A percentile compares a stretch with the other conserved stretches of the same genome.
Evolutionary conservation across 129 eudicot genomes (phyloP).

Genomic region (Artemisia tridentata): DNA sequence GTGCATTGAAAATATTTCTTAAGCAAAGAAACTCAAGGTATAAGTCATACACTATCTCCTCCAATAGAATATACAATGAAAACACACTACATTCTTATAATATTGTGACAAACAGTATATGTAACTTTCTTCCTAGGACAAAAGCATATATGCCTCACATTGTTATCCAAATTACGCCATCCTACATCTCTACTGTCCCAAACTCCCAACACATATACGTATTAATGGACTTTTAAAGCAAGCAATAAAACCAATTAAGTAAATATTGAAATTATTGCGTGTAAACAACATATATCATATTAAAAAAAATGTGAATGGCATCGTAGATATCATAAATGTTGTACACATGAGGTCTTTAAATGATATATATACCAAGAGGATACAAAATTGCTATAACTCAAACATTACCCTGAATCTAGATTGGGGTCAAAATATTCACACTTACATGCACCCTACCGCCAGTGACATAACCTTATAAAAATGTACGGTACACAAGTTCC

Average conservation of each 20-base stretch:
- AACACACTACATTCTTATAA: background rate
- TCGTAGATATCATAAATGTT: background rate
- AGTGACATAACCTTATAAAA: background rate
- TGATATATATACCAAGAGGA: slow-evolving; percentile 1
- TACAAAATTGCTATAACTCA: background rate
- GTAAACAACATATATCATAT: background rate
- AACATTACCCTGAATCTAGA: no score
- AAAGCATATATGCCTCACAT: background rate
- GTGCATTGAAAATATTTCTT: slow-evolving; percentile 73
- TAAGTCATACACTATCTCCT: slow-evolving; percentile 8
- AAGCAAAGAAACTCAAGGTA: slow-evolving; percentile 18
- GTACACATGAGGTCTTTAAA: slow-evolving; percentile 4
- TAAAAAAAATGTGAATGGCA: background rate
- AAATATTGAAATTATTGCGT: background rate
- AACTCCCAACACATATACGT: no score
- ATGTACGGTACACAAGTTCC: no score
- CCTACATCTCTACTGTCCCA: no score
- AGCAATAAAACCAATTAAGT: no score
- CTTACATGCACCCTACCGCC: background rate
- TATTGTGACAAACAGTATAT: background rate
- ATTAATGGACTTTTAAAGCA: no score
- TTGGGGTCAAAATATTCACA: no score
- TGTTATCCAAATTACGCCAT: no score
- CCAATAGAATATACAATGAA: background rate
- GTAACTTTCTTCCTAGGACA: slow-evolving; percentile 4